Conservation (phyloP, 75 land plant species). For the Cupressus sempervirens region DNA sequence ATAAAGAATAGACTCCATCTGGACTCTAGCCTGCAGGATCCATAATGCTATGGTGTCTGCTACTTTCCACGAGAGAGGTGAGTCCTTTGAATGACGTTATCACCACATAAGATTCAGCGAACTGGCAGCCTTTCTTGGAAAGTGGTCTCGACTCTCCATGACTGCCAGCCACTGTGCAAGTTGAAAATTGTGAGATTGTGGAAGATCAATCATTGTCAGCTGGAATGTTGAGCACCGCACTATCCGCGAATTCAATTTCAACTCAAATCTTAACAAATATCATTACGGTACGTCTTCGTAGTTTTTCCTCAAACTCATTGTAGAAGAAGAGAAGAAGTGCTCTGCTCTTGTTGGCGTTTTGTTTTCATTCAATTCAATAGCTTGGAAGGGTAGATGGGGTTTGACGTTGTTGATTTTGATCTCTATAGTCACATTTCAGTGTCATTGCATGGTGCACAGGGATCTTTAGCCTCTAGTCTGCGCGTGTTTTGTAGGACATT, state of each 20-base stretch:
- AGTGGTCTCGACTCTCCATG: not conserved
- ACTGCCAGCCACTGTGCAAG: not conserved
- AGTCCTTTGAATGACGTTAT: not conserved
- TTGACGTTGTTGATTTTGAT: not conserved
- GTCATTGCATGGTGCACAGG: not conserved
- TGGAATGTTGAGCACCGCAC: conserved; percentile 6
- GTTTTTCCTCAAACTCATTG: not conserved
- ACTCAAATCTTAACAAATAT: not conserved
- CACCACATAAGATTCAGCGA: conserved; percentile 3
- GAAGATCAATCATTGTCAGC: not conserved
- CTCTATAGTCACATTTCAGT: not conserved
- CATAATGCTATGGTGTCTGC: not conserved
- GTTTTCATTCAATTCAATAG: not conserved
- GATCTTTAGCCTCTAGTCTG: not conserved
- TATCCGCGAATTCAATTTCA: not conserved
- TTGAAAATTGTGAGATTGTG: conserved; percentile 3
- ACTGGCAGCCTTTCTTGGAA: not conserved
- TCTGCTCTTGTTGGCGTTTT: not conserved
- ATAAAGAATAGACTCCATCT: not conserved
- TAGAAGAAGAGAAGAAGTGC: not conserved
- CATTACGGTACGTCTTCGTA: not conserved
- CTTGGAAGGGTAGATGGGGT: too few relatives aligned
- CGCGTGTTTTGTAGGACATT: not conserved
- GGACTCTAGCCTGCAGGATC: too few relatives aligned
- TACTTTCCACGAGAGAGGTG: not conserved